phyloP scores from a whole-genome alignment of 306 rosid genomes.

The Casuarina equisetifolia region DNA sequence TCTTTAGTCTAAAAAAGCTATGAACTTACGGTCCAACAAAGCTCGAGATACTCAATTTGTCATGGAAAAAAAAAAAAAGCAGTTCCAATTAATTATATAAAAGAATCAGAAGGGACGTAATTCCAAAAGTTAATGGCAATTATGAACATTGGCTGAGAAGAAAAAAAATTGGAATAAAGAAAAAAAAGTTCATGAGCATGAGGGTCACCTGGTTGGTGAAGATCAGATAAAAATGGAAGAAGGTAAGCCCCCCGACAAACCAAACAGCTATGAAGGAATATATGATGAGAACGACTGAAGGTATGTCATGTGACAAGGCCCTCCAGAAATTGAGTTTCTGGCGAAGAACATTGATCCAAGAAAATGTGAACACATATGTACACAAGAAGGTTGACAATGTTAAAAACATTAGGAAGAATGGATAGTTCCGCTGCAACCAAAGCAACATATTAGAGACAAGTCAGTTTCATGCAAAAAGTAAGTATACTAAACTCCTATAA shows the following conservation, averaged over 20 bases:
- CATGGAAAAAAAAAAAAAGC: too few species aligned
- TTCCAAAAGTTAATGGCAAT: too few species aligned
- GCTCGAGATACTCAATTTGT: too few species aligned
- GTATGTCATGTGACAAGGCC: slow-evolving; percentile 49
- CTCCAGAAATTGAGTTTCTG: slow-evolving; percentile 19
- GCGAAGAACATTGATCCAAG: slow-evolving; percentile 52
- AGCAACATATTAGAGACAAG: background rate
- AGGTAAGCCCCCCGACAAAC: slow-evolving; percentile 97
- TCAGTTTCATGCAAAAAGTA: background rate
- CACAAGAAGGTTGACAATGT: slow-evolving; percentile 79
- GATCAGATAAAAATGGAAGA: slow-evolving; percentile 84
- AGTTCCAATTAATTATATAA: too few species aligned
- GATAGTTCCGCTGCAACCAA: slow-evolving; percentile 84
- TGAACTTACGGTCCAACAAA: too few species aligned
- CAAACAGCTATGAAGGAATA: slow-evolving; percentile 83
- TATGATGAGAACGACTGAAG: slow-evolving; percentile 57
- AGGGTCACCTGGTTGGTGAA: slow-evolving; percentile 82
- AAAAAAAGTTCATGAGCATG: too few species aligned
- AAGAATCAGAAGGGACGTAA: too few species aligned
- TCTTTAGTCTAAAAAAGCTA: too few species aligned
- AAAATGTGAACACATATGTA: slow-evolving; percentile 66
- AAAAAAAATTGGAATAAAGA: too few species aligned
- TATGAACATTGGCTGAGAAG: too few species aligned
- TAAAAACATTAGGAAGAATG: slow-evolving; percentile 84
- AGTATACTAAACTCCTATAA: slow-evolving; percentile 28